phyloP scores from a whole-genome alignment of 441 rosid species.

The Jatropha multifida region DNA sequence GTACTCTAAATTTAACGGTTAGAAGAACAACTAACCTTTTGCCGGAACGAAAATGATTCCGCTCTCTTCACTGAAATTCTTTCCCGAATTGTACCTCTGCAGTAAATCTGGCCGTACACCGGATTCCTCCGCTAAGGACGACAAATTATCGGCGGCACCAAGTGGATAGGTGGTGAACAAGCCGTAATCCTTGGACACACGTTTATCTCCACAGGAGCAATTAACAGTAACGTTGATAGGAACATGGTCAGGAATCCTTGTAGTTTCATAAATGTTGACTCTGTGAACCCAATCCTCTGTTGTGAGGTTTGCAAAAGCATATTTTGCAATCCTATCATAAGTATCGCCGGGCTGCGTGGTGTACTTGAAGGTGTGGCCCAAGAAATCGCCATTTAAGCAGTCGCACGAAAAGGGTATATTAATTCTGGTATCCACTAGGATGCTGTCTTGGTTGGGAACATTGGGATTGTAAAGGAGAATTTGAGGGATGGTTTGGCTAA shows the following conservation, averaged over 20 bases:
- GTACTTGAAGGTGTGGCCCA: slow-evolving; percentile 43
- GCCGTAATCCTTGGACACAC: slow-evolving; percentile 45
- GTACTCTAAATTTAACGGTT: background rate
- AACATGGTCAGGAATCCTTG: slow-evolving; percentile 32
- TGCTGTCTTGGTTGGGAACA: slow-evolving; percentile 31
- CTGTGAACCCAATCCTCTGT: slow-evolving; percentile 32
- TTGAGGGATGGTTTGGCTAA: slow-evolving; percentile 16
- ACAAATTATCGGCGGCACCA: slow-evolving; percentile 35
- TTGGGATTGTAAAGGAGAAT: slow-evolving; percentile 36
- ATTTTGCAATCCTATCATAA: slow-evolving; percentile 32
- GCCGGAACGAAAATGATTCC: slow-evolving; percentile 55
- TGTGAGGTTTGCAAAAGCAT: slow-evolving; percentile 43
- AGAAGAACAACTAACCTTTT: slow-evolving; percentile 31
- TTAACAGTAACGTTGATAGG: slow-evolving; percentile 52
- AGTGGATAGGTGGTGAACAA: slow-evolving; percentile 55
- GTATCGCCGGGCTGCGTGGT: slow-evolving; percentile 28
- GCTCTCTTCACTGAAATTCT: slow-evolving; percentile 38
- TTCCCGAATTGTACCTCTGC: slow-evolving; percentile 38
- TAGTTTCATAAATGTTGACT: slow-evolving; percentile 27
- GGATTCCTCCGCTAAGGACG: slow-evolving; percentile 25
- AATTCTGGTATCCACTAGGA: slow-evolving; percentile 22
- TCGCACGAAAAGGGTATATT: slow-evolving; percentile 54
- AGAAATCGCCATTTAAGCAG: slow-evolving; percentile 40
- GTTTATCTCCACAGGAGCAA: slow-evolving; percentile 54
- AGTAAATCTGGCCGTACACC: slow-evolving; percentile 32